Conservation (phyloP, 2,329 filamentous ascomycete species). For the Fonsecaea pedrosoi region DNA sequence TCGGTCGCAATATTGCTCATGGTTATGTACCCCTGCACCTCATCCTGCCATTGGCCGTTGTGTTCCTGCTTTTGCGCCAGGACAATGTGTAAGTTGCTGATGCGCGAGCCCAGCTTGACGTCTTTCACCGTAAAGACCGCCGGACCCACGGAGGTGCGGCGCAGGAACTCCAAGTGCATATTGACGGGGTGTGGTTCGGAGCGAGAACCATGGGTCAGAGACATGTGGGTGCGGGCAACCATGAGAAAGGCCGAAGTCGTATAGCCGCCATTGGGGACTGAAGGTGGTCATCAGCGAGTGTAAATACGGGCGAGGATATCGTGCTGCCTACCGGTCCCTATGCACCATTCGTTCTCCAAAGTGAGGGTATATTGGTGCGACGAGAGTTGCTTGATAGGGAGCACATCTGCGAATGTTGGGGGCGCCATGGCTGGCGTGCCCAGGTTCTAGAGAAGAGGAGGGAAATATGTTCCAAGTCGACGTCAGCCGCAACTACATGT, state of each 20-base stretch:
- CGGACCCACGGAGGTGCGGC: conserved; percentile 65
- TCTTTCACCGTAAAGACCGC: conserved; percentile 66
- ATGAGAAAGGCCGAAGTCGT: conserved; percentile 68
- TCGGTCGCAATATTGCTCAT: conserved; percentile 68
- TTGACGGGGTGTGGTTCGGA: conserved; percentile 67
- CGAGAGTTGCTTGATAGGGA: conserved; percentile 42
- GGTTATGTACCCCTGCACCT: conserved; percentile 70
- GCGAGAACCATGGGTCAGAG: conserved; percentile 56
- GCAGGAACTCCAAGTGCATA: conserved; percentile 70
- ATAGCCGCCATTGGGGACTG: conserved; percentile 75
- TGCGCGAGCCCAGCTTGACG: conserved; percentile 69
- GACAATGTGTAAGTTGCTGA: conserved; percentile 68
- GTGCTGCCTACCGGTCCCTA: conserved; percentile 63
- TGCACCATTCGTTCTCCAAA: conserved; percentile 67
- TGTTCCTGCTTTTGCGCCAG: conserved; percentile 52
- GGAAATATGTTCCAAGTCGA: not conserved
- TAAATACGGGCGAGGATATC: conserved; percentile 3
- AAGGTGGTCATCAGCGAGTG: conserved; percentile 28
- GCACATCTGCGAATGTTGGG: conserved; percentile 39
- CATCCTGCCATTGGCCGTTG: conserved; percentile 42
- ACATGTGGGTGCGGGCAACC: conserved; percentile 65
- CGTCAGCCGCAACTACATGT: not conserved
- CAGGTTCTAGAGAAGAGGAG: not conserved
- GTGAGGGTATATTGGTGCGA: conserved; percentile 65
- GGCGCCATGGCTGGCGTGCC: conserved; percentile 13